Percentiles rank a stretch among this genome's conserved stretches.
Conservation (phyloP, 129 eudicot genomes). For the Chrysanthemum seticuspe region DNA sequence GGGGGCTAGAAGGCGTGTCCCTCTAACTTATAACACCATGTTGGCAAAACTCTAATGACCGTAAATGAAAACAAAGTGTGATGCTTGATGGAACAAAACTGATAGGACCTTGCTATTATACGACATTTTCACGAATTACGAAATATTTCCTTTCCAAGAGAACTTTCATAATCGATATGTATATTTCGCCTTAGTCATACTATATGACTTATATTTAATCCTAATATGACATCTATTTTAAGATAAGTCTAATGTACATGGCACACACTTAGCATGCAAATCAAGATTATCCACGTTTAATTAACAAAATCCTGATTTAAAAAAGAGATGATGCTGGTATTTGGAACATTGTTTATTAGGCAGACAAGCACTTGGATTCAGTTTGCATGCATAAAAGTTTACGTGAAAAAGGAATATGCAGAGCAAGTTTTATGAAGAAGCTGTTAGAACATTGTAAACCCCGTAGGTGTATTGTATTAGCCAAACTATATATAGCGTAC, state of each 20-base stretch:
- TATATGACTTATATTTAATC: background rate
- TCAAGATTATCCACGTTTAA: background rate
- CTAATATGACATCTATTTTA: background rate
- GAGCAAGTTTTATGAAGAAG: too few species aligned
- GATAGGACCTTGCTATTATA: too few species aligned
- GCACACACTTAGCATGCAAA: background rate
- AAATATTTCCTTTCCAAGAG: too few species aligned
- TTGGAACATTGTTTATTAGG: background rate
- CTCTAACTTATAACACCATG: background rate
- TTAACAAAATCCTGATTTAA: background rate
- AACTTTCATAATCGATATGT: too few species aligned
- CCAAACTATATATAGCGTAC: too few species aligned
- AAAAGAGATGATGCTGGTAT: background rate
- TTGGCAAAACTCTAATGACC: background rate
- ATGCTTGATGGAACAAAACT: too few species aligned
- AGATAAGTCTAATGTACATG: background rate
- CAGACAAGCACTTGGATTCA: slow-evolving; percentile 19
- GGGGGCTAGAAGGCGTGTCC: background rate
- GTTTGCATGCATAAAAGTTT: slow-evolving; percentile 9
- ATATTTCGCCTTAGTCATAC: too few species aligned
- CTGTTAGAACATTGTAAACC: too few species aligned
- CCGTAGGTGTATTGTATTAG: too few species aligned
- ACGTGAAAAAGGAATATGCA: slow-evolving; percentile 27
- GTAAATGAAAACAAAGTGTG: too few species aligned
- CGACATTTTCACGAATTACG: too few species aligned